A percentile compares a stretch with the other conserved stretches of the same genome.
phyloP scores from a whole-genome alignment of 2,329 filamentous ascomycete species.

The Sclerotiophoma versabilis region DNA sequence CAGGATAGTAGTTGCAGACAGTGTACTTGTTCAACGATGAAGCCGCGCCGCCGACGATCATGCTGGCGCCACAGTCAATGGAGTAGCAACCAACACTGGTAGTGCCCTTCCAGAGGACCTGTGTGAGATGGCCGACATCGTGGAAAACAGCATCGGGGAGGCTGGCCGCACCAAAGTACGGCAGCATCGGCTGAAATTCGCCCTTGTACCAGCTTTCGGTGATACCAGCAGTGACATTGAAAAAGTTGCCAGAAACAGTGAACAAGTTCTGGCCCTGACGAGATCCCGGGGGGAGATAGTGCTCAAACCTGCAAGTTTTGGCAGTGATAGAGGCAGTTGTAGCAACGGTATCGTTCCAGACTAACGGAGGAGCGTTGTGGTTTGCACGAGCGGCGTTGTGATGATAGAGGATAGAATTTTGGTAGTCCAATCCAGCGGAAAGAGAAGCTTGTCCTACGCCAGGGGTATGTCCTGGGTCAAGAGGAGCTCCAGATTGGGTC shows the following conservation, averaged over 20 bases:
- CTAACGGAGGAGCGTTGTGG: conserved; percentile 72
- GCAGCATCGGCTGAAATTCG: conserved; percentile 67
- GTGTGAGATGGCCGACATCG: conserved; percentile 46
- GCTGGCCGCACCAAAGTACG: conserved; percentile 65
- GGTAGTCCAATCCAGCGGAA: conserved; percentile 35
- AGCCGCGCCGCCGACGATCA: conserved; percentile 28
- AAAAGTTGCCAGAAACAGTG: conserved; percentile 62
- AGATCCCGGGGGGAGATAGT: conserved; percentile 51
- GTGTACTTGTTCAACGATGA: conserved; percentile 57
- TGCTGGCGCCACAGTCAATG: conserved; percentile 37
- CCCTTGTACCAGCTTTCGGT: conserved; percentile 89
- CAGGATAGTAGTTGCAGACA: conserved; percentile 84
- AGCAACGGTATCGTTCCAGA: conserved; percentile 70
- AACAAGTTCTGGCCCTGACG: conserved; percentile 95
- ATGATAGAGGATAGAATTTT: conserved; percentile 61
- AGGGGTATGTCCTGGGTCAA: conserved; percentile 22
- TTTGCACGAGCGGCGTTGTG: conserved; percentile 90
- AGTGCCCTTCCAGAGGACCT: conserved; percentile 49
- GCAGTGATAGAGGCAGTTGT: conserved; percentile 68
- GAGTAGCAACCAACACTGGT: conserved; percentile 48
- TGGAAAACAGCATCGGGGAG: conserved; percentile 57
- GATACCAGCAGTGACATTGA: conserved; percentile 70
- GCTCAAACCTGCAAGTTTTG: conserved; percentile 78
- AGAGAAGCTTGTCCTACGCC: conserved; percentile 38
- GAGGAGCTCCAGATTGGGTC: background rate